Conservation (phyloP, 2,329 filamentous ascomycete genomes). For the Didymella arachidicola region DNA sequence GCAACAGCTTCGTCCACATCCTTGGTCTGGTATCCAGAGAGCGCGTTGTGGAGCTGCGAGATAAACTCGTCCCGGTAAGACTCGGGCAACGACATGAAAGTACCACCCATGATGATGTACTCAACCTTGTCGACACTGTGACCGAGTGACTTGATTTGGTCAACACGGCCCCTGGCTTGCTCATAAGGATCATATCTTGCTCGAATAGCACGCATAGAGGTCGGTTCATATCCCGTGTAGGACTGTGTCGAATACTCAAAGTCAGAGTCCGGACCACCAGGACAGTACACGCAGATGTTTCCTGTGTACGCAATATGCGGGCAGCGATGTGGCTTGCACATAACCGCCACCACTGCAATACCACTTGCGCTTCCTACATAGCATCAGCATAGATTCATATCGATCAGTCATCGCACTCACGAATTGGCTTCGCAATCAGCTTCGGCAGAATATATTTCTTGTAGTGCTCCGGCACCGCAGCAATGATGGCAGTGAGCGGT, state of each 20-base stretch:
- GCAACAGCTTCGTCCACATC: slow-evolving; percentile 95
- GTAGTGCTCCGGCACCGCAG: slow-evolving; percentile 98
- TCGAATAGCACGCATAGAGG: slow-evolving; percentile 96
- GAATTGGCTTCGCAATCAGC: slow-evolving; percentile 94
- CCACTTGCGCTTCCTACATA: slow-evolving; percentile 85
- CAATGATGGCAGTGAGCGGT: slow-evolving; percentile 94
- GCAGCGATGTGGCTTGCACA: slow-evolving; percentile 98
- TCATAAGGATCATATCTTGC: slow-evolving; percentile 98
- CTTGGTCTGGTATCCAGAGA: slow-evolving; percentile 92
- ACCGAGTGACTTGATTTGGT: slow-evolving; percentile 93
- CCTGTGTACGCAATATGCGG: slow-evolving; percentile 98
- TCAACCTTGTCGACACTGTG: slow-evolving; percentile 99
- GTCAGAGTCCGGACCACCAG: slow-evolving; percentile 95
- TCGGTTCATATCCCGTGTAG: slow-evolving; percentile 98
- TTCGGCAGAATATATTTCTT: slow-evolving; percentile 99
- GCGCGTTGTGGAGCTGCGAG: slow-evolving; percentile 92
- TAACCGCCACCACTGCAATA: slow-evolving; percentile 97
- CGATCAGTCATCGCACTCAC: slow-evolving; percentile 57
- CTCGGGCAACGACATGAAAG: slow-evolving; percentile 94
- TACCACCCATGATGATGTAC: slow-evolving; percentile 99
- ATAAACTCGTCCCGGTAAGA: slow-evolving; percentile 94
- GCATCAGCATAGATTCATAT: slow-evolving; percentile 10
- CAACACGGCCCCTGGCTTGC: slow-evolving; percentile 92
- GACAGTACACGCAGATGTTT: slow-evolving; percentile 99
- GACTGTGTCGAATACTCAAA: slow-evolving; percentile 99